A percentile compares a stretch with the other conserved stretches of the same genome.
Evolutionary conservation across 2,329 filamentous ascomycete genomes (phyloP).

Genomic region (Nothophoma quercina): DNA sequence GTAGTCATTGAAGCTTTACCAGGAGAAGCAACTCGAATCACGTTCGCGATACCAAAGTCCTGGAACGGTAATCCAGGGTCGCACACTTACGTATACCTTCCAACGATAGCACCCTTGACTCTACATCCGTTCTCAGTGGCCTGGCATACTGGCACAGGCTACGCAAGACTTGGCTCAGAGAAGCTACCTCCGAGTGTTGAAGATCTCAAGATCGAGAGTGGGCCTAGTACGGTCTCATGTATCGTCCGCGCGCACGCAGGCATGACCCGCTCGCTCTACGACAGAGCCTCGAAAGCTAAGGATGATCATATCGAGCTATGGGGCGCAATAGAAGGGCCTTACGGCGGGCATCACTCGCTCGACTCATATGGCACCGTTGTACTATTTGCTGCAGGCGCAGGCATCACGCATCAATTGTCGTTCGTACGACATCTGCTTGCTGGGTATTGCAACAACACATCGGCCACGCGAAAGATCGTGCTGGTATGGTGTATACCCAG

Average conservation of each 20-base stretch:
- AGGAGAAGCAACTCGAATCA: slow-evolving; percentile 74
- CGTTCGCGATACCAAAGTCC: slow-evolving; percentile 71
- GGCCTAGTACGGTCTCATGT: slow-evolving; percentile 61
- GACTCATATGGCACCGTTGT: slow-evolving; percentile 89
- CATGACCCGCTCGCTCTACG: slow-evolving; percentile 79
- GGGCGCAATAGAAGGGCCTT: slow-evolving; percentile 86
- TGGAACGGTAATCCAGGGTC: slow-evolving; percentile 76
- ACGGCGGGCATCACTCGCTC: slow-evolving; percentile 74
- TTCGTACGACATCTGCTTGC: slow-evolving; percentile 72
- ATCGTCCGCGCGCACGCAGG: slow-evolving; percentile 85
- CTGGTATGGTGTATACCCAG: slow-evolving; percentile 90
- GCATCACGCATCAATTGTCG: slow-evolving; percentile 91
- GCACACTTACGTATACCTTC: slow-evolving; percentile 79
- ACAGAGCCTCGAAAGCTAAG: slow-evolving; percentile 63
- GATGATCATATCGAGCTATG: slow-evolving; percentile 63
- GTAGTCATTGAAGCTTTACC: slow-evolving; percentile 70
- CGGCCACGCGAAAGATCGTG: slow-evolving; percentile 78
- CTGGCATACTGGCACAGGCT: slow-evolving; percentile 69
- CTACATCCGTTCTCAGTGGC: slow-evolving; percentile 80
- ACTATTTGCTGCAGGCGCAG: slow-evolving; percentile 87
- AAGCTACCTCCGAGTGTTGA: slow-evolving; percentile 41
- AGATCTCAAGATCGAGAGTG: slow-evolving; percentile 55
- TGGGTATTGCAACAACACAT: slow-evolving; percentile 67
- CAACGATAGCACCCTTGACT: slow-evolving; percentile 70
- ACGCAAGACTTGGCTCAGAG: slow-evolving; percentile 7